Conservation (phyloP, 2,329 filamentous ascomycete species). For the Sporothrix phasma region DNA sequence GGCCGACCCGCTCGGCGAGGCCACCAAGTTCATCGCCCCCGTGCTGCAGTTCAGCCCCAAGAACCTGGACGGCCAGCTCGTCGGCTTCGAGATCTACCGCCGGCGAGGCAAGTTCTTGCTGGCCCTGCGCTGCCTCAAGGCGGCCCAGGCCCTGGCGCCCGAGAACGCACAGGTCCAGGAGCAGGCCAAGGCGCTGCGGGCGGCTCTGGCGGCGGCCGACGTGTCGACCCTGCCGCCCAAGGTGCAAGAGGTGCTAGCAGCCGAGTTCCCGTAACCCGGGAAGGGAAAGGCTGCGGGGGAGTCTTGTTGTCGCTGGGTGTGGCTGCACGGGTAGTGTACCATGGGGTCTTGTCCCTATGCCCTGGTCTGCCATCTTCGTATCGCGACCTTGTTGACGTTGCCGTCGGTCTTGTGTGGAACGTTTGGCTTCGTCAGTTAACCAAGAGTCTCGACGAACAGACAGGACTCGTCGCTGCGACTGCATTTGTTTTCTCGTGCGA, state of each 20-base stretch:
- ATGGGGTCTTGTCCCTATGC: too few relatives aligned
- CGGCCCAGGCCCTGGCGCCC: slow-evolving; percentile 58
- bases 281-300: not conserved
- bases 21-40: slow-evolving; percentile 74
- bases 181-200: slow-evolving; percentile 60
- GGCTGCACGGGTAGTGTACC: not conserved
- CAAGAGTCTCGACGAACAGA: slow-evolving; percentile 1
- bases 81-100: slow-evolving; percentile 84
- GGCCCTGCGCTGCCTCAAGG: slow-evolving; percentile 74
- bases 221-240: slow-evolving; percentile 52
- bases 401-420: too few relatives aligned
- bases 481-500: not conserved
- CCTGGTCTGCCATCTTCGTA: too few relatives aligned
- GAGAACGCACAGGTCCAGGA: slow-evolving; percentile 65
- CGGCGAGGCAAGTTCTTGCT: slow-evolving; percentile 78
- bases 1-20: slow-evolving; percentile 71
- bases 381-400: too few relatives aligned
- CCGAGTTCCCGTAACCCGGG: slow-evolving; percentile 40
- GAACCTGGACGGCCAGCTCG: slow-evolving; percentile 70
- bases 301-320: not conserved
- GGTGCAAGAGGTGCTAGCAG: slow-evolving; percentile 58
- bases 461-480: not conserved
- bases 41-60: slow-evolving; percentile 74
- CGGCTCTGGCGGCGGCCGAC: slow-evolving; percentile 43
- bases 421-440: not conserved